phyloP scores from a whole-genome alignment of 2,329 filamentous ascomycete genomes.

The Fusarium pseudonygamai region DNA sequence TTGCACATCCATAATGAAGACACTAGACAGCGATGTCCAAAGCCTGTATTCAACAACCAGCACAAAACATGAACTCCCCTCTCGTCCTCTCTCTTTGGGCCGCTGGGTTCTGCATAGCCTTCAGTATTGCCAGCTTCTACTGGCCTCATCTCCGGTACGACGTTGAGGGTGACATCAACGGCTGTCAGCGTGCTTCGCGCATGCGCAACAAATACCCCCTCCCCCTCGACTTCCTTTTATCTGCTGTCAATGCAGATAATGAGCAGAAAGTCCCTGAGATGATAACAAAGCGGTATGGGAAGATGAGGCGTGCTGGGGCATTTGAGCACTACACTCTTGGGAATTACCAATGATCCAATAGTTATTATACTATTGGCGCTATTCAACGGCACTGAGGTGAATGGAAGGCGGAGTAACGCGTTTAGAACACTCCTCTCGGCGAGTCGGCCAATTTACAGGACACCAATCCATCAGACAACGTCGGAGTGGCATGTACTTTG shows the following conservation, averaged over 20 bases:
- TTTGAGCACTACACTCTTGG: background rate
- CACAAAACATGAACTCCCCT: background rate
- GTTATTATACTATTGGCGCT: background rate
- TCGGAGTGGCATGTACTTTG: no score
- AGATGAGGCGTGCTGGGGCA: background rate
- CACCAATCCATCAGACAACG: no score
- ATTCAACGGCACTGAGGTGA: background rate
- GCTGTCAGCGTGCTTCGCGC: background rate
- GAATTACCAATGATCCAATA: background rate
- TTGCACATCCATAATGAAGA: background rate
- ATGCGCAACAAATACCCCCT: background rate
- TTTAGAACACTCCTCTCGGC: no score
- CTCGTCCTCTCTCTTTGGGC: background rate
- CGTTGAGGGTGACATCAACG: background rate
- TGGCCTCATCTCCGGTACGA: background rate
- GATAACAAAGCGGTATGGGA: background rate
- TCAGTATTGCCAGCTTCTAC: background rate
- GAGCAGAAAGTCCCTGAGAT: background rate
- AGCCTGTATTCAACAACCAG: background rate
- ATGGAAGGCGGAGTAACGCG: no score
- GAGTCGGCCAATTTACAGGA: no score
- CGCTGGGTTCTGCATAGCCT: background rate
- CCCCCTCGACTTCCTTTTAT: background rate
- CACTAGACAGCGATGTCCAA: background rate
- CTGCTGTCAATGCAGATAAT: background rate